phyloP scores from a whole-genome alignment of 2,329 filamentous ascomycete genomes.

The Davidsoniella eucalypti region DNA sequence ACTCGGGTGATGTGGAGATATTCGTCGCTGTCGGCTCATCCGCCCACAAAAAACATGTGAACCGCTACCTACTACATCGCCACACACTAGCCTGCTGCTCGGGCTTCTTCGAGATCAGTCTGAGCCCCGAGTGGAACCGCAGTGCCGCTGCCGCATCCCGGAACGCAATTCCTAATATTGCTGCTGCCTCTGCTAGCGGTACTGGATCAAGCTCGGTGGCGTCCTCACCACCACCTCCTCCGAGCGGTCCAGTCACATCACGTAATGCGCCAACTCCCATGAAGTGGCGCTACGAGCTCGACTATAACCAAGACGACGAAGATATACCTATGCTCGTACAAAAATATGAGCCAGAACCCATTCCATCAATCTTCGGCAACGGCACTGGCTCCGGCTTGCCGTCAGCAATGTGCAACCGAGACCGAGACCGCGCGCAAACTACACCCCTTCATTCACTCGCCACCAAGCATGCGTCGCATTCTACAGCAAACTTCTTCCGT shows the following conservation, averaged over 20 bases:
- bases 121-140: slow-evolving; percentile 60
- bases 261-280: background rate
- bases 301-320: slow-evolving; percentile 52
- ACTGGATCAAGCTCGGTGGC: background rate
- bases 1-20: slow-evolving; percentile 88
- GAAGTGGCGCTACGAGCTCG: slow-evolving; percentile 78
- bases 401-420: background rate
- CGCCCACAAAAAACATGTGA: slow-evolving; percentile 40
- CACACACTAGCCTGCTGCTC: slow-evolving; percentile 81
- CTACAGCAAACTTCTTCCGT: slow-evolving; percentile 53
- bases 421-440: too few species aligned
- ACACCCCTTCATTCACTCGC: slow-evolving; percentile 10
- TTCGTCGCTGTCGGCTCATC: slow-evolving; percentile 43
- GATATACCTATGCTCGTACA: slow-evolving; percentile 83
- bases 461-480: slow-evolving; percentile 13
- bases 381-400: background rate
- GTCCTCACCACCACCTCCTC: background rate
- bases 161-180: background rate
- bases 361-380: slow-evolving; percentile 27
- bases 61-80: slow-evolving; percentile 72
- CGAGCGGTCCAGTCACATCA: too few species aligned
- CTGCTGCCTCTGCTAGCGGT: background rate
- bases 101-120: slow-evolving; percentile 82
- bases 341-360: slow-evolving; percentile 35
- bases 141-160: slow-evolving; percentile 17